Base-by-base conservation (phyloP, 164 flowering plant genomes). In the Berberis thunbergii region DNA sequence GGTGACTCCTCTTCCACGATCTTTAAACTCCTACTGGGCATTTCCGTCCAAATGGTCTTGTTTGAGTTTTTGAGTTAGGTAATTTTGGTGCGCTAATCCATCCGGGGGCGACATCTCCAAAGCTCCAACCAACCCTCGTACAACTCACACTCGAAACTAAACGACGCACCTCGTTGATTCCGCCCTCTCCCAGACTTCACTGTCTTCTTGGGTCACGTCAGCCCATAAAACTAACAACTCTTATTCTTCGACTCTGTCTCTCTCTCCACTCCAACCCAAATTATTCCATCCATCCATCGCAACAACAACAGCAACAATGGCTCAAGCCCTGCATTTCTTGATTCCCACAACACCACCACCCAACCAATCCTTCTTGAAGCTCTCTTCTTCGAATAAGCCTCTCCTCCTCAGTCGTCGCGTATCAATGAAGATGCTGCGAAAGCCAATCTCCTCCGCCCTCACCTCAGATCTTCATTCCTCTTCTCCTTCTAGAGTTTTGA, bases 321-420 rank as follows among this genome's bases (percentile, higher is more conserved):
- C 78, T 46, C 78, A 75, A 61, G 13, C 76, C 58, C 69, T 76
- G 54, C 75, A 64, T 46, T 67, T 64, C 67, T 38, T 49, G 5
- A 41, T 61, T 6, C 63, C 73, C 41, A 54, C 66, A 1, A 56
- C 68, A 39, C 49, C 68, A 41, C 61, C 63, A 2, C 57, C 64
- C 11, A 49, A 13, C 38, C 67, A 65, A 54, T 45, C 59, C 46
- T 59, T 48, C 11, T 26, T 26, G 26, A 26, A 26, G 26, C 26
- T 26, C 26, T 26, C 26, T 26, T 44, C 42, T 41, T 61, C 66
- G 53, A 38, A 66, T 48, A 1, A 46, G 41, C 6, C 42, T 66
- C 41, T 48, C 40, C 11, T 45, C 38, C 43, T 43, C 43, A 41
- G 40, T 12, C 65, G 65, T 11, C 66, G 57, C 10, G 41, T 63